These are phyloP conservation scores for Coccomyxa sp. DNA, from an alignment of 139 green algal genomes.

Conservation along the genomic window DNA sequence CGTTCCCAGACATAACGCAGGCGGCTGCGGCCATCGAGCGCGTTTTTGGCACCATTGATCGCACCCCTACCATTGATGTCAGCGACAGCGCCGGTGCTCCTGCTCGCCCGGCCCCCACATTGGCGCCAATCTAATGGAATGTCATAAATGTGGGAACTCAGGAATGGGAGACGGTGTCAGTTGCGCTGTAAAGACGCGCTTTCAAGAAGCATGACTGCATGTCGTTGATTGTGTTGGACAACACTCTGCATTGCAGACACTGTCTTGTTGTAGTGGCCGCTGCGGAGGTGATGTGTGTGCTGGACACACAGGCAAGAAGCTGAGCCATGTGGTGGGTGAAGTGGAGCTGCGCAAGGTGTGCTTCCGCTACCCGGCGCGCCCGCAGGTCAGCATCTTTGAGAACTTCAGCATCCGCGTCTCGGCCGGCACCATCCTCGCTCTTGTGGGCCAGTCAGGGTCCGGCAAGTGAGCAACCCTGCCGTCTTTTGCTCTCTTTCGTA, in stretches of 20 bases:
- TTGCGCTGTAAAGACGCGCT: too few relatives aligned
- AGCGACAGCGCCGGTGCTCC: conserved; percentile 18
- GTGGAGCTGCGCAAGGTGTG: conserved; percentile 41
- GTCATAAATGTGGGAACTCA: too few relatives aligned
- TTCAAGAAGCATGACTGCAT: too few relatives aligned
- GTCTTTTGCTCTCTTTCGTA: too few relatives aligned
- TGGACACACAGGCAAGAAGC: background rate
- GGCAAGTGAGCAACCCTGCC: conserved; percentile 65
- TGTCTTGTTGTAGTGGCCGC: too few relatives aligned
- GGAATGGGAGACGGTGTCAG: too few relatives aligned
- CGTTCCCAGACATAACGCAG: conserved; percentile 65
- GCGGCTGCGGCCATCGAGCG: conserved; percentile 45
- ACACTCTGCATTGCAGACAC: too few relatives aligned
- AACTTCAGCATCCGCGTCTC: conserved; percentile 55
- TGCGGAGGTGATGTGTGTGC: too few relatives aligned
- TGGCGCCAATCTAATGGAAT: too few relatives aligned
- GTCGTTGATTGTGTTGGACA: too few relatives aligned
- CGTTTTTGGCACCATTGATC: conserved; percentile 79
- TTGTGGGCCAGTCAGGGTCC: conserved; percentile 86
- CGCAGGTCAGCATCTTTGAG: conserved; percentile 50
- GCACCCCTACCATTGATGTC: conserved; percentile 58
- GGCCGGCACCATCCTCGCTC: conserved; percentile 65
- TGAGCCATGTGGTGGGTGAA: conserved; percentile 1
- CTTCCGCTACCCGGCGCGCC: conserved; percentile 70
- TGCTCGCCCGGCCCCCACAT: too few relatives aligned